Conservation (phyloP, 805 yeast genomes). For the Candida vaughaniae region DNA sequence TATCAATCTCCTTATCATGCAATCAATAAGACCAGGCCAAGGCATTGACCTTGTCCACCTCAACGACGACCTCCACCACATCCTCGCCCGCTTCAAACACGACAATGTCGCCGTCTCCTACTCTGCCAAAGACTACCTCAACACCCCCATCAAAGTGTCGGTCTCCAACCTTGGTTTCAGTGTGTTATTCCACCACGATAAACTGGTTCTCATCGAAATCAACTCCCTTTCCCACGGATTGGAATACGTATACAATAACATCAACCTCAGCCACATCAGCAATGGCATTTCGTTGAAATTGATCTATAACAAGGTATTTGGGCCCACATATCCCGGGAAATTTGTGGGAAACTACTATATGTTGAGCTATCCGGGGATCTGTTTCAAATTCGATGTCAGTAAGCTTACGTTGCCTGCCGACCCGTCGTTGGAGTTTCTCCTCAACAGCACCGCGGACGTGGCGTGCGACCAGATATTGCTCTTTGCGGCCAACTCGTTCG, state of each 20-base stretch:
- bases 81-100: constrained; percentile 26
- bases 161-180: constrained; percentile 19
- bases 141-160: constrained; percentile 25
- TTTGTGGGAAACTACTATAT: constrained; percentile 32
- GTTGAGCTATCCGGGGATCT: constrained; percentile 56
- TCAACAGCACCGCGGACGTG: constrained; percentile 29
- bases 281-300: constrained; percentile 29
- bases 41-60: constrained; percentile 31
- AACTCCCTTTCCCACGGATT: neutral
- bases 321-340: constrained; percentile 61
- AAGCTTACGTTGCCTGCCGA: neutral
- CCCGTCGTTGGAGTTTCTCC: constrained; percentile 26
- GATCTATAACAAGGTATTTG: constrained; percentile 56
- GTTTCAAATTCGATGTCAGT: constrained; percentile 42
- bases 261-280: constrained; percentile 24
- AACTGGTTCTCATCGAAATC: constrained; percentile 30
- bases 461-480: constrained; percentile 39
- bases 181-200: constrained; percentile 26
- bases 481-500: constrained; percentile 39
- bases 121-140: constrained; percentile 26
- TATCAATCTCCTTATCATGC: no score
- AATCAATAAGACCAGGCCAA: constrained; percentile 36
- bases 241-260: constrained; percentile 28
- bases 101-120: constrained; percentile 25
- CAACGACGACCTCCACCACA: constrained; percentile 28